Conservation (phyloP, 2,329 filamentous ascomycete species). For the Cordyceps cateniannulata region DNA sequence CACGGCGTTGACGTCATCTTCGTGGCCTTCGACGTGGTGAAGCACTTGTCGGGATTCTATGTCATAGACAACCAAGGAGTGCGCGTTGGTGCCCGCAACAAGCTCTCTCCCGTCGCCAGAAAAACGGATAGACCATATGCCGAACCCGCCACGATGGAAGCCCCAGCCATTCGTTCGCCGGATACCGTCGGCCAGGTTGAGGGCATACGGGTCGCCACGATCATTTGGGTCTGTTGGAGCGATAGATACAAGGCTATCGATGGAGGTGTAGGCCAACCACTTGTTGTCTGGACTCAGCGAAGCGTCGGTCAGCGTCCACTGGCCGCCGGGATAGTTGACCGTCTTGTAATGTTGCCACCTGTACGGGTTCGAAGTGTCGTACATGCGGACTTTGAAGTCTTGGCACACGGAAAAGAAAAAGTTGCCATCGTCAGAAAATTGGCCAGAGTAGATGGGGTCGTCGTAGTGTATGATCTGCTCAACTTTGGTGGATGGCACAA, state of each 20-base stretch:
- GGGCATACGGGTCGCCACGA: conserved; percentile 66
- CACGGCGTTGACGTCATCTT: conserved; percentile 90
- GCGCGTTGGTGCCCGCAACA: conserved; percentile 76
- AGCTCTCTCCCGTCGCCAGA: conserved; percentile 87
- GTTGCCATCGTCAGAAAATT: conserved; percentile 94
- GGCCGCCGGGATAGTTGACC: conserved; percentile 74
- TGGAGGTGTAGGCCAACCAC: conserved; percentile 87
- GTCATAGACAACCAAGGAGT: conserved; percentile 83
- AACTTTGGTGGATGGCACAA: conserved; percentile 70
- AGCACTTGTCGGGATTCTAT: conserved; percentile 73
- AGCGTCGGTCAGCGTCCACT: conserved; percentile 95
- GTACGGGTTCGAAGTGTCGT: conserved; percentile 93
- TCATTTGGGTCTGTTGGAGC: conserved; percentile 82
- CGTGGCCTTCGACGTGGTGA: conserved; percentile 70
- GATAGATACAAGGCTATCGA: conserved; percentile 75
- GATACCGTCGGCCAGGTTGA: conserved; percentile 56
- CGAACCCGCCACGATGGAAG: conserved; percentile 35
- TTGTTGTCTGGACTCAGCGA: conserved; percentile 86
- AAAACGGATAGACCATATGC: conserved; percentile 87
- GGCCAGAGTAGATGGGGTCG: conserved; percentile 83
- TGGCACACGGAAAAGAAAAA: conserved; percentile 93
- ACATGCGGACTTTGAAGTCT: conserved; percentile 93
- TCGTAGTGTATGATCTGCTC: conserved; percentile 88
- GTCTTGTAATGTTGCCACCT: conserved; percentile 96
- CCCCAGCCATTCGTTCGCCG: conserved; percentile 21